Evolutionary conservation across 768 basidiomycete species (phyloP), one percentile per base, ranked within the genome.

Genomic region (Suillus luteus): DNA sequence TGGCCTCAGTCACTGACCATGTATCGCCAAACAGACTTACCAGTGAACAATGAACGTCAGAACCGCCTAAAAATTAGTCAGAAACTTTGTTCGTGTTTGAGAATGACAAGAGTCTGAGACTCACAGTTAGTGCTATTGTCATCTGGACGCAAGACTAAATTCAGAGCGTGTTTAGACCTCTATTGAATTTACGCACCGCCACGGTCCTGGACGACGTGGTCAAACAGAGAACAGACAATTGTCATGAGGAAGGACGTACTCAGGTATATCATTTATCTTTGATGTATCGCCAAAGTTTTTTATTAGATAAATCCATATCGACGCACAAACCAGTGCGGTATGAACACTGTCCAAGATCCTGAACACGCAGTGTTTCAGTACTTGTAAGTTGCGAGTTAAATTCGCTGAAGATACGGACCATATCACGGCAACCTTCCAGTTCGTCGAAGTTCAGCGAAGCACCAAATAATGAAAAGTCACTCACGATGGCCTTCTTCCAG

Each of bases 31-130:
- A 27, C 10, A 27, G n/a, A 60, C 77, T 37, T 64, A 84, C 82
- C 83, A 81, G 63, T 85, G 83, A 5, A 85, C 83, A 31, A 83
- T 74, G 59, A 83, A 79, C 0, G 83, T 85, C 37, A 83, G 72
- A 33, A 81, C 67, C 1, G 82, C 83, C 82, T 66, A 77, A 77
- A 74, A 75, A 71, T 24, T 74, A 60, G 2, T 58, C 37, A 66
- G 35, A 60, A 59, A 33, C 14, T 31, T 51, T 31, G n/a, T 46
- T 5, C 15, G 3, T 3, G 14, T 15, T 2, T 22, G n/a, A 33
- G 46, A 33, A 60, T 33, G 22, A 63, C 41, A 7, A 22, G 46
- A 7, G 46, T 48, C 46, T 48, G 12, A 48, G 8, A 58, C 74
- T 60, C 59, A 70, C 74, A 1, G 83, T 83, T 51, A 10, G 66